Evolutionary conservation across 768 basidiomycete species (phyloP).

Genomic region (Psilocybe cubensis): DNA sequence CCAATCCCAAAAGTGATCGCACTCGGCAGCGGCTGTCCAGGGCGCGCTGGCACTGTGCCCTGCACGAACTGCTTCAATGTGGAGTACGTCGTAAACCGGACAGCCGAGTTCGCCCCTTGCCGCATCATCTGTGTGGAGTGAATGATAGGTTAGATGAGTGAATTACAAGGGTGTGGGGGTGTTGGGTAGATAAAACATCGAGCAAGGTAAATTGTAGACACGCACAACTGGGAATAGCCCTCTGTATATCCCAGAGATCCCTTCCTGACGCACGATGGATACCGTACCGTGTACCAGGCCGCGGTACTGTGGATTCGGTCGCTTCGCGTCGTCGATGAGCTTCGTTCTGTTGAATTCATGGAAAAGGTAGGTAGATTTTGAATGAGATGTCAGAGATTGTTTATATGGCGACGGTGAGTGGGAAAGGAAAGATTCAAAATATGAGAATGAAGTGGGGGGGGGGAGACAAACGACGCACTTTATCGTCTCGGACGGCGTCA

Average conservation of each 20-base stretch:
- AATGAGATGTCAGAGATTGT: too few species aligned
- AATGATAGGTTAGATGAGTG: too few species aligned
- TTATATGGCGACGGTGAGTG: too few species aligned
- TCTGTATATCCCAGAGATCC: conserved; percentile 82
- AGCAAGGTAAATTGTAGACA: conserved; percentile 15
- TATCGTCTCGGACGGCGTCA: conserved; percentile 97
- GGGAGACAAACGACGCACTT: conserved; percentile 61
- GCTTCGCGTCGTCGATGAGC: conserved; percentile 92
- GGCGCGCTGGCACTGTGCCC: conserved; percentile 61
- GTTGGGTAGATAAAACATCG: background rate
- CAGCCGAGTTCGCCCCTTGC: conserved; percentile 96
- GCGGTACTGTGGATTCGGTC: conserved; percentile 80
- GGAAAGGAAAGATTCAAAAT: too few species aligned
- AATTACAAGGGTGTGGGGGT: background rate
- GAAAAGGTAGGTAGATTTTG: too few species aligned
- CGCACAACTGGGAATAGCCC: conserved; percentile 93
- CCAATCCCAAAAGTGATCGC: conserved; percentile 95
- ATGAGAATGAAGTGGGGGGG: background rate
- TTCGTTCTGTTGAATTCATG: conserved; percentile 72
- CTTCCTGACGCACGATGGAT: conserved; percentile 84
- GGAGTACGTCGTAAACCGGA: conserved; percentile 94
- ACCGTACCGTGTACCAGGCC: conserved; percentile 86
- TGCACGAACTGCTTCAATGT: conserved; percentile 94
- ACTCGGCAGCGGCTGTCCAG: conserved; percentile 84
- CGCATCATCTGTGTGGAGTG: conserved; percentile 79